Evolutionary conservation across 352 stramenopile species (phyloP).

Genomic region (Phytophthora sp.): DNA sequence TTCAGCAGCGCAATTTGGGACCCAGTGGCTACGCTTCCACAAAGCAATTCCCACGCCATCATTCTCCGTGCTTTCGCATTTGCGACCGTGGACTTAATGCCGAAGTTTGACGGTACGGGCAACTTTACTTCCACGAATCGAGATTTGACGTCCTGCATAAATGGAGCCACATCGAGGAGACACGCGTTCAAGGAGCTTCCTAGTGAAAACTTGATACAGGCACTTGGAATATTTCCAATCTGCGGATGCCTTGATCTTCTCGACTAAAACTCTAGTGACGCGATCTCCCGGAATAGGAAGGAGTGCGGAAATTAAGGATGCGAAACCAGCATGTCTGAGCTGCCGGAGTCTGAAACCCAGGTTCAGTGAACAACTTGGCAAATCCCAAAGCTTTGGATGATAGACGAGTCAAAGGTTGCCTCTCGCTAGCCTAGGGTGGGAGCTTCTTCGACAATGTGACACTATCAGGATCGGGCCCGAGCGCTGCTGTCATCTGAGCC

Average conservation of each 20-base stretch:
- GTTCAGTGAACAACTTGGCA: too few relatives aligned
- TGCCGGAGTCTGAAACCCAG: too few relatives aligned
- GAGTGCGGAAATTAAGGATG: too few relatives aligned
- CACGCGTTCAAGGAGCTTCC: neutral
- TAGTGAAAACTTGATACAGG: neutral
- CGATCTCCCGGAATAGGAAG: too few relatives aligned
- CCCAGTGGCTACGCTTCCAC: neutral
- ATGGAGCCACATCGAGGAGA: neutral
- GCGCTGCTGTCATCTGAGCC: too few relatives aligned
- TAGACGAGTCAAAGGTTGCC: too few relatives aligned
- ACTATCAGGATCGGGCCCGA: too few relatives aligned
- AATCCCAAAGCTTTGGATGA: too few relatives aligned
- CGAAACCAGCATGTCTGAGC: too few relatives aligned
- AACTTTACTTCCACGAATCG: neutral
- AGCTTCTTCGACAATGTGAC: too few relatives aligned
- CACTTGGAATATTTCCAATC: neutral
- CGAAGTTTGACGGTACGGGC: neutral
- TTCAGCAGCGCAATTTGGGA: neutral
- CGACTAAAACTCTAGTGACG: too few relatives aligned
- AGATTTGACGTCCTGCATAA: neutral
- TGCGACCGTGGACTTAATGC: neutral
- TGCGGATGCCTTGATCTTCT: neutral
- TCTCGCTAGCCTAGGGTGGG: too few relatives aligned
- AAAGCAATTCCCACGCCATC: neutral
- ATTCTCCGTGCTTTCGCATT: neutral